These are phyloP conservation scores for Wickerhamiella kazuoi DNA, from an alignment of 805 yeast species.

Conservation along the genomic window DNA sequence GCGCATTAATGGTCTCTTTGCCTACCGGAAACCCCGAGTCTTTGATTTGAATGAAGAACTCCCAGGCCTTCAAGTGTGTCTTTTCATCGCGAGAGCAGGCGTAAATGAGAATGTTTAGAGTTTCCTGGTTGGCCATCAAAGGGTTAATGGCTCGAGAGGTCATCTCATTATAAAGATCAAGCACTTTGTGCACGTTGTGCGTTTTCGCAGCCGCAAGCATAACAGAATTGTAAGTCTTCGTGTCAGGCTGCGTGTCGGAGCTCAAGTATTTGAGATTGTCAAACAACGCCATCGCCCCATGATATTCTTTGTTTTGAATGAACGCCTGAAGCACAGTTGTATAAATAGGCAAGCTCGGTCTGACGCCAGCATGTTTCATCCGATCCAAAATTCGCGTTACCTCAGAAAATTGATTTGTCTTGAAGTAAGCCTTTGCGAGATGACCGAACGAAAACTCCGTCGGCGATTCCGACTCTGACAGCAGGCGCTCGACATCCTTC, in stretches of 20 bases:
- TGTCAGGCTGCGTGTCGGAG: conserved; percentile 44
- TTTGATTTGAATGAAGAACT: conserved; percentile 47
- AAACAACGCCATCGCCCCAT: conserved; percentile 55
- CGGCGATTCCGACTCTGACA: conserved; percentile 11
- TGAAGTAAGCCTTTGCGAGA: conserved; percentile 18
- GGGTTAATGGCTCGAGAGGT: conserved; percentile 19
- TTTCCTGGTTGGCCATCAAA: conserved; percentile 26
- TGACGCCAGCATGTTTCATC: conserved; percentile 13
- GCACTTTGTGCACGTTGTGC: conserved; percentile 50
- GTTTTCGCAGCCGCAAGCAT: conserved; percentile 46
- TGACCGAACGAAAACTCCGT: conserved; percentile 18
- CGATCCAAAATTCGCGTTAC: conserved; percentile 12
- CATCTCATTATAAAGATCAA: conserved; percentile 66
- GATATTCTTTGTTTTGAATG: conserved; percentile 30
- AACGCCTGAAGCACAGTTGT: conserved; percentile 45
- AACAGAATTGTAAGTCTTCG: conserved; percentile 51
- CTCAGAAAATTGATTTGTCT: conserved; percentile 13
- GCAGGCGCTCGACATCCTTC: conserved; percentile 14
- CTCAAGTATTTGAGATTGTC: conserved; percentile 74
- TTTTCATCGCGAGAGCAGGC: conserved; percentile 43
- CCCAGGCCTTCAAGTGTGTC: conserved; percentile 52
- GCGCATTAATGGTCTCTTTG: conserved; percentile 37
- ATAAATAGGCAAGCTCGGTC: conserved; percentile 24
- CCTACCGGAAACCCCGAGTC: conserved; percentile 20
- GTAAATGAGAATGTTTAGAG: conserved; percentile 41